phyloP scores from a whole-genome alignment of 192 early-diverging fungal species.

The Neocallimastix lanati region DNA sequence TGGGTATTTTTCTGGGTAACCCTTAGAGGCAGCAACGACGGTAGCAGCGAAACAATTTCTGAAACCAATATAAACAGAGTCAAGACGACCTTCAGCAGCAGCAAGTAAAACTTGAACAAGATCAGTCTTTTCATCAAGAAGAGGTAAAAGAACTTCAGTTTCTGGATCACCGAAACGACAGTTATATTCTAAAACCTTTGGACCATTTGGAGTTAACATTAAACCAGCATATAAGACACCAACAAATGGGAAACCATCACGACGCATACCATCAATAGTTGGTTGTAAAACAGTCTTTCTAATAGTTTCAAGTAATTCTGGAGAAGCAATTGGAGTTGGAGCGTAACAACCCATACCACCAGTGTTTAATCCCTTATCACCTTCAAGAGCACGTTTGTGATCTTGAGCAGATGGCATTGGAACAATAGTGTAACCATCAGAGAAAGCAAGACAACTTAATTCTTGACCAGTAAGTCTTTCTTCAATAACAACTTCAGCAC shows the following conservation, averaged over 20 bases:
- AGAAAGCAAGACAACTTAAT: constrained; percentile 73
- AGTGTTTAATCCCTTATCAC: constrained; percentile 85
- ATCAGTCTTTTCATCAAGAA: constrained; percentile 67
- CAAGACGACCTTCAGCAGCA: constrained; percentile 72
- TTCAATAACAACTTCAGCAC: constrained; percentile 85
- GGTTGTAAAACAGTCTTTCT: constrained; percentile 68
- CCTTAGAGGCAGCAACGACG: constrained; percentile 77
- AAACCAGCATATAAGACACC: constrained; percentile 92
- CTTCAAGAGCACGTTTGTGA: constrained; percentile 92
- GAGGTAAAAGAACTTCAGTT: constrained; percentile 84
- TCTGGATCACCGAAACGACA: constrained; percentile 97
- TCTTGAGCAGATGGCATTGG: constrained; percentile 90
- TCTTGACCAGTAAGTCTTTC: constrained; percentile 88
- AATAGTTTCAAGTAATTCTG: constrained; percentile 48
- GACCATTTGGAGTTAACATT: constrained; percentile 79
- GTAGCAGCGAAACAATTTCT: constrained; percentile 67
- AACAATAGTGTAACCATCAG: constrained; percentile 85
- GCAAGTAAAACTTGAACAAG: constrained; percentile 75
- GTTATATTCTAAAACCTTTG: constrained; percentile 96
- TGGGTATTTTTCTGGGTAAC: constrained; percentile 76
- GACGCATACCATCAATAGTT: constrained; percentile 89
- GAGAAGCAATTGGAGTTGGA: constrained; percentile 79
- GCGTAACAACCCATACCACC: constrained; percentile 99
- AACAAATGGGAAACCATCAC: constrained; percentile 86
- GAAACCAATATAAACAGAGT: constrained; percentile 51